Evolutionary conservation across 768 basidiomycete genomes (phyloP).

Genomic region (Lactifluus echinatus): DNA sequence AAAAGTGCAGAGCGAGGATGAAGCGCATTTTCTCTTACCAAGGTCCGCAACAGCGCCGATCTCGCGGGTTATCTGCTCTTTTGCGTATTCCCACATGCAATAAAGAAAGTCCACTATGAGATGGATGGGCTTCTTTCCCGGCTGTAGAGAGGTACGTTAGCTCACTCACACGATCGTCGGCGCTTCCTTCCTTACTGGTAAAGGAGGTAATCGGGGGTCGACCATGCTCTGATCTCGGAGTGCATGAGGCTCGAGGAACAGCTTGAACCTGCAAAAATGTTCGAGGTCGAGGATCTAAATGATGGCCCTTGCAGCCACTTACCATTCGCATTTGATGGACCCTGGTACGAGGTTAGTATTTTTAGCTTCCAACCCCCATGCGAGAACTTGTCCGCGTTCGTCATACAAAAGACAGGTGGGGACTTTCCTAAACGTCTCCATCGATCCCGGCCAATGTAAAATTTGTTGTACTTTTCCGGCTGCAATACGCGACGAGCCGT

Average conservation of each 20-base stretch:
- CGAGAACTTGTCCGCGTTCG: slow-evolving; percentile 58
- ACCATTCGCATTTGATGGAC: slow-evolving; percentile 51
- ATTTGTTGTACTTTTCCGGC: slow-evolving; percentile 78
- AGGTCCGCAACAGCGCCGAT: slow-evolving; percentile 82
- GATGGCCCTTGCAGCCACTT: slow-evolving; percentile 14
- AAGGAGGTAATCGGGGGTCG: slow-evolving; percentile 68
- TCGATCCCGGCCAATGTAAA: slow-evolving; percentile 75
- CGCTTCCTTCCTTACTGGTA: slow-evolving; percentile 52
- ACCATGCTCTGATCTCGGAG: slow-evolving; percentile 61
- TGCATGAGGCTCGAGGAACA: slow-evolving; percentile 76
- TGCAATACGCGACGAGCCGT: slow-evolving; percentile 77
- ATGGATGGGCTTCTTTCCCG: slow-evolving; percentile 67
- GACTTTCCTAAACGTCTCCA: slow-evolving; percentile 80
- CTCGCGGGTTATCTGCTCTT: slow-evolving; percentile 78
- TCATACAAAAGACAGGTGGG: slow-evolving; percentile 80
- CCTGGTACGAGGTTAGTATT: slow-evolving; percentile 60
- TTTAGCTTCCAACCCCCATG: slow-evolving; percentile 87
- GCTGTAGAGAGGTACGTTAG: slow-evolving; percentile 33
- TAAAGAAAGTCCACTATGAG: slow-evolving; percentile 78
- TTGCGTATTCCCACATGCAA: slow-evolving; percentile 81
- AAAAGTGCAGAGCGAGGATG: not conserved
- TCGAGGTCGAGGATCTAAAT: not conserved
- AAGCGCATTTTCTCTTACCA: slow-evolving; percentile 37
- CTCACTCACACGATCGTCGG: slow-evolving; percentile 3
- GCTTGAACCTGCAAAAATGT: slow-evolving; percentile 55